A percentile compares a stretch with the other conserved stretches of the same genome.
Conservation (phyloP, 78 protist species). For the Planoprotostelium fungivorum region DNA sequence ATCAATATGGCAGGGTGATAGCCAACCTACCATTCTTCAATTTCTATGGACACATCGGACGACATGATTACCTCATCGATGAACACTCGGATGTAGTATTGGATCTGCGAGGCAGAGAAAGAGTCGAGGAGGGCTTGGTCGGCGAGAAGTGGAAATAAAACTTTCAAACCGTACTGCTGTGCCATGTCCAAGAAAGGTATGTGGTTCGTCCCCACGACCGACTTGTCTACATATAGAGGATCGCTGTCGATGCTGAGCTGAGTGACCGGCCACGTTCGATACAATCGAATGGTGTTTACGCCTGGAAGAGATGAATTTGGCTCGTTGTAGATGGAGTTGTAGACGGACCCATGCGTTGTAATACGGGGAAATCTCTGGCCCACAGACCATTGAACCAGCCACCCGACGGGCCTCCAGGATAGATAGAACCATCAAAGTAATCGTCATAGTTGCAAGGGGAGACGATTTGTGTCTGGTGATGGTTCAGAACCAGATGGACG, state of each 20-base stretch:
- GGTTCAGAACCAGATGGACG: too few species aligned
- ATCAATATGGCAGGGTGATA: not conserved
- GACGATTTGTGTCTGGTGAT: not conserved
- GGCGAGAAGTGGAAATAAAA: not conserved
- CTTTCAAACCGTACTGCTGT: not conserved
- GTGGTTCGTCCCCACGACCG: not conserved
- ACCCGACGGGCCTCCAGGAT: not conserved
- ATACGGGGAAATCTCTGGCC: not conserved
- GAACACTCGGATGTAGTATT: not conserved
- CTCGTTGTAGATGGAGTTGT: not conserved
- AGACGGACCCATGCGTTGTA: not conserved
- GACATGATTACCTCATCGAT: not conserved
- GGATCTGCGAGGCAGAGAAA: not conserved
- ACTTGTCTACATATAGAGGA: not conserved
- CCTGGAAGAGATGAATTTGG: not conserved
- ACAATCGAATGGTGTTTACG: not conserved
- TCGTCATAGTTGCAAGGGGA: not conserved
- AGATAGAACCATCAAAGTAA: not conserved
- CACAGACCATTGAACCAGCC: not conserved
- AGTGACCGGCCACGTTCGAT: not conserved
- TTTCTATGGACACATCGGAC: not conserved
- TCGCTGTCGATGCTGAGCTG: not conserved
- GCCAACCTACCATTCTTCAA: not conserved
- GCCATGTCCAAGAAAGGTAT: not conserved
- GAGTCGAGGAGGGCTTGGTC: not conserved